Percentiles rank a stretch among this genome's conserved stretches.
Conservation (phyloP, 179 eudicot species). For the Sideroxylon spinosum region DNA sequence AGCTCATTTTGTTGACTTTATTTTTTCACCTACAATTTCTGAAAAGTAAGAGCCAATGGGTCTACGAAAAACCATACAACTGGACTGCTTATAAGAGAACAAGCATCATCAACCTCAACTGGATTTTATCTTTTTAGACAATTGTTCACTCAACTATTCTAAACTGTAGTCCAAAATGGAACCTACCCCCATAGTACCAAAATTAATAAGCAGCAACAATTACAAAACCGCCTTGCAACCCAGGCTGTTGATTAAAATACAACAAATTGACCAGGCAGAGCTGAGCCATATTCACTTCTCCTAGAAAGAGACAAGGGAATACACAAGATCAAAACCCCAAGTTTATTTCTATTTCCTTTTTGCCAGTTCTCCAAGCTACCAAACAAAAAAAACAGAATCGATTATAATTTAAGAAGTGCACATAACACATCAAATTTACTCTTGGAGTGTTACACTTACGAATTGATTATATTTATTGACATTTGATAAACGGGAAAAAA, state of each 20-base stretch:
- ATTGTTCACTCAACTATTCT: background rate
- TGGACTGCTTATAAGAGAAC: background rate
- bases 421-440: background rate
- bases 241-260: background rate
- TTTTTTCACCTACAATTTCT: background rate
- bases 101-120: background rate
- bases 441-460: background rate
- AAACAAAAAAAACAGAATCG: constrained; percentile 1
- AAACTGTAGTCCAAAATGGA: no score
- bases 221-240: background rate
- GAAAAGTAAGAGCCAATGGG: background rate
- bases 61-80: background rate
- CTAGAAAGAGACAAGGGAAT: background rate
- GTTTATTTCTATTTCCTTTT: background rate
- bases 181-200: background rate
- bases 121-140: no score
- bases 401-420: background rate
- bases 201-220: background rate
- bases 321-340: background rate
- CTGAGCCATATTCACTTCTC: constrained; percentile 5
- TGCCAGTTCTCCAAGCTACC: background rate
- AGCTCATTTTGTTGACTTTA: no score
- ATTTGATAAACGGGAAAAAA: no score
- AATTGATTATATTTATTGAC: no score
- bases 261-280: background rate